Conservation (phyloP, 164 flowering plant species). For the Aristolochia fimbriata region DNA sequence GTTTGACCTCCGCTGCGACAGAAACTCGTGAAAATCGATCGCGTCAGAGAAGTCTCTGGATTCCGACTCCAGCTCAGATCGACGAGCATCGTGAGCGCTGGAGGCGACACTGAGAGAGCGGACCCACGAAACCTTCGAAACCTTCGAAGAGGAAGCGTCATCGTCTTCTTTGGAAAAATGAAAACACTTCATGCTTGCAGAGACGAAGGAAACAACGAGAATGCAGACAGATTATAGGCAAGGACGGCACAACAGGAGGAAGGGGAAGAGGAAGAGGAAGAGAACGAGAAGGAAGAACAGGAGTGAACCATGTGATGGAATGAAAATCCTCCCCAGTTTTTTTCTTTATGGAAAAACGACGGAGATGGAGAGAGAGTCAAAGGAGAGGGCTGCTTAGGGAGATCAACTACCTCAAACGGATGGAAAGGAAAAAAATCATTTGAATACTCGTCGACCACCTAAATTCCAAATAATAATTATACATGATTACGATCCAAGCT, state of each 20-base stretch:
- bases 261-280: background rate
- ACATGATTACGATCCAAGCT: too few relatives aligned
- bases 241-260: too few relatives aligned
- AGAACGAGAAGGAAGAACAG: too few relatives aligned
- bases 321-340: background rate
- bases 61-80: constrained; percentile 23
- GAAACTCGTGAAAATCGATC: constrained; percentile 15
- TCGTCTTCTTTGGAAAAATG: constrained; percentile 54
- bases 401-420: constrained; percentile 4
- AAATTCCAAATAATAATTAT: too few relatives aligned
- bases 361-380: background rate
- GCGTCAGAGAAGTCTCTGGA: constrained; percentile 26
- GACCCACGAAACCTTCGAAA: constrained; percentile 66
- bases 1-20: constrained; percentile 30
- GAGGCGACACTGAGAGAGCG: constrained; percentile 74
- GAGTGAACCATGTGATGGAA: background rate
- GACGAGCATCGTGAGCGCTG: constrained; percentile 23
- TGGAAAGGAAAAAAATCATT: too few relatives aligned
- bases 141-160: constrained; percentile 26
- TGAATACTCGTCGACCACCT: too few relatives aligned
- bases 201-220: background rate
- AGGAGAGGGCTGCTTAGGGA: constrained; percentile 1
- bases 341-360: background rate
- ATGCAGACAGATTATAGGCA: background rate
- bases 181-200: constrained; percentile 65